These are phyloP conservation scores for Aspergillus brunneoviolaceus DNA, from an alignment of 2,329 filamentous ascomycete species.

Conservation along the genomic window DNA sequence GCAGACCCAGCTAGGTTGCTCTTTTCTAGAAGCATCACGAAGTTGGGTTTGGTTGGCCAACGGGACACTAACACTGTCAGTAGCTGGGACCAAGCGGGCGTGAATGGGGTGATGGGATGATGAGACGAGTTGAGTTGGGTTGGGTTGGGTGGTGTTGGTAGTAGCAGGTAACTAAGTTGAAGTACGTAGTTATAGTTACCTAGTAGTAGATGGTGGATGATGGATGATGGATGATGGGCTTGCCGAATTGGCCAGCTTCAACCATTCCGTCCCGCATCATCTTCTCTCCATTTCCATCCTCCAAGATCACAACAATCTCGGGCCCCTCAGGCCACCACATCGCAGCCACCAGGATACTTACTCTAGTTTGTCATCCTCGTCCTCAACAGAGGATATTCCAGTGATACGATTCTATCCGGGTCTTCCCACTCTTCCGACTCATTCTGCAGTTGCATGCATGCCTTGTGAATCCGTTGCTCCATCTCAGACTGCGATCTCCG, in stretches of 20 bases:
- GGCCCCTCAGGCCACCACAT: neutral
- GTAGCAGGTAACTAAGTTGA: no score
- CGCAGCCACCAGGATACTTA: neutral
- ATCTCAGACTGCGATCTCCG: neutral
- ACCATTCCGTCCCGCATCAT: neutral
- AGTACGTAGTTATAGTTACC: no score
- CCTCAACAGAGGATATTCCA: neutral
- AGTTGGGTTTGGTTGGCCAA: neutral
- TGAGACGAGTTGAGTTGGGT: neutral
- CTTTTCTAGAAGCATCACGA: constrained; percentile 19
- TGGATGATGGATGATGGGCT: no score
- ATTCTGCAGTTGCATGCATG: constrained; percentile 18
- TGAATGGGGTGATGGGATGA: neutral
- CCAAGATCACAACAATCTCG: neutral
- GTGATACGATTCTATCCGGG: neutral
- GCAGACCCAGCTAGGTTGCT: constrained; percentile 3
- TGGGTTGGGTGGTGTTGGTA: no score
- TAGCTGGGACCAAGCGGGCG: no score
- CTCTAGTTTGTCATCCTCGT: no score
- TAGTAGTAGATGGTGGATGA: no score
- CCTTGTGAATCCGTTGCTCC: constrained; percentile 16
- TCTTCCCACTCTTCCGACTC: neutral
- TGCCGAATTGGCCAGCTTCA: neutral
- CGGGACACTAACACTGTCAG: neutral
- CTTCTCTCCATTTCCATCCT: neutral